phyloP scores from a whole-genome alignment of 495 filamentous ascomycete species.

The Penicillium angulare region DNA sequence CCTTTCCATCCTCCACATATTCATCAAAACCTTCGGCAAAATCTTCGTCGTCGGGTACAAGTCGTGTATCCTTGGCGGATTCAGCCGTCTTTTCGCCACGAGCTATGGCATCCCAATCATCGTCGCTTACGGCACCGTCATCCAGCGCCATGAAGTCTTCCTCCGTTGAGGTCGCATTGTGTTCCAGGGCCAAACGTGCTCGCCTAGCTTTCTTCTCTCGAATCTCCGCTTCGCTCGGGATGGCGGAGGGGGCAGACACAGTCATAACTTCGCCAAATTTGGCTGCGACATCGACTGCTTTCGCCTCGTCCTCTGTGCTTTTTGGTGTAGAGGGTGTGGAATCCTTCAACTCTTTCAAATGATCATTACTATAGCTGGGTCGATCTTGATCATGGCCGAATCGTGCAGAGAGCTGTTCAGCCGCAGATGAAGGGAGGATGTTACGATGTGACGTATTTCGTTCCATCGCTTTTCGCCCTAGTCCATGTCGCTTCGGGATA shows the following conservation, averaged over 20 bases:
- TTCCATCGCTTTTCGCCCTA: constrained; percentile 70
- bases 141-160: constrained; percentile 80
- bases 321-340: constrained; percentile 80
- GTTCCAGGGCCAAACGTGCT: constrained; percentile 71
- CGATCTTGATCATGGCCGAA: constrained; percentile 63
- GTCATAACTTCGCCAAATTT: constrained; percentile 58
- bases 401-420: constrained; percentile 52
- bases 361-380: constrained; percentile 83
- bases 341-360: constrained; percentile 77
- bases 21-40: constrained; percentile 95
- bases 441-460: constrained; percentile 63
- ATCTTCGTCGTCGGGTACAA: constrained; percentile 86
- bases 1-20: constrained; percentile 79
- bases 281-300: constrained; percentile 64
- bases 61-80: constrained; percentile 57
- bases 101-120: constrained; percentile 43
- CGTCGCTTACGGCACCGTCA: constrained; percentile 41
- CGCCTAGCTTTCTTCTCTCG: constrained; percentile 88
- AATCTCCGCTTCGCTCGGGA: constrained; percentile 87
- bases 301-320: constrained; percentile 49
- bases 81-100: constrained; percentile 34
- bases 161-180: constrained; percentile 66
- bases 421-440: constrained; percentile 35
- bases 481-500: constrained; percentile 65
- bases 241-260: constrained; percentile 40